A percentile compares a stretch with the other conserved stretches of the same genome.
phyloP scores from a whole-genome alignment of 352 stramenopile species.

The Pythium phragmiticola region DNA sequence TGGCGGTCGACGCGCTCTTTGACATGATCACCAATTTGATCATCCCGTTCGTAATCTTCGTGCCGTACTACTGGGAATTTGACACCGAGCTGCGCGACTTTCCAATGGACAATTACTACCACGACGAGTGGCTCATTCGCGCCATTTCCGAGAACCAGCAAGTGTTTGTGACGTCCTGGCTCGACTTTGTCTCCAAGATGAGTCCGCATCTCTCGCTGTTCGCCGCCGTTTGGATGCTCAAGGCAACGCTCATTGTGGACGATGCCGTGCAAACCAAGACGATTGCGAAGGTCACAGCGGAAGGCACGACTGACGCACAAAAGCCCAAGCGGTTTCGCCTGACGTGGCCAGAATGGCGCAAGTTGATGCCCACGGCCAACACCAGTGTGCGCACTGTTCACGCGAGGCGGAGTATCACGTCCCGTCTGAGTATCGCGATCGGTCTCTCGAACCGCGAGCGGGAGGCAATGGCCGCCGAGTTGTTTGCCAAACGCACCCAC shows the following conservation, averaged over 20 bases:
- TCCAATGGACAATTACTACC: conserved; percentile 19
- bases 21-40: conserved; percentile 21
- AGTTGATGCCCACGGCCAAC: not conserved
- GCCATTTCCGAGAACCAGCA: conserved; percentile 26
- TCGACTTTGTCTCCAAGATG: conserved; percentile 19
- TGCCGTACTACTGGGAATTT: conserved; percentile 20
- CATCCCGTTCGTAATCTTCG: conserved; percentile 24
- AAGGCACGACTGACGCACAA: too few species aligned
- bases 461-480: not conserved
- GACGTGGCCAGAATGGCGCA: not conserved
- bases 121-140: conserved; percentile 23
- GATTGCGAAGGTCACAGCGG: not conserved
- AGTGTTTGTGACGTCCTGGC: conserved; percentile 25
- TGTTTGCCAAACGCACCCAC: not conserved
- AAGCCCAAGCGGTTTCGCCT: not conserved
- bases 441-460: not conserved
- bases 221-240: not conserved
- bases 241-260: conserved; percentile 8
- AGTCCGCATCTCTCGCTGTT: conserved; percentile 1
- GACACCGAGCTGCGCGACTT: conserved; percentile 15
- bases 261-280: not conserved
- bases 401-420: not conserved
- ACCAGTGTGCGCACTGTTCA: not conserved
- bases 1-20: conserved; percentile 18
- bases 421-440: not conserved